Evolutionary conservation across 163 green algal genomes (phyloP).

Genomic region (Scenedesmus sp.): DNA sequence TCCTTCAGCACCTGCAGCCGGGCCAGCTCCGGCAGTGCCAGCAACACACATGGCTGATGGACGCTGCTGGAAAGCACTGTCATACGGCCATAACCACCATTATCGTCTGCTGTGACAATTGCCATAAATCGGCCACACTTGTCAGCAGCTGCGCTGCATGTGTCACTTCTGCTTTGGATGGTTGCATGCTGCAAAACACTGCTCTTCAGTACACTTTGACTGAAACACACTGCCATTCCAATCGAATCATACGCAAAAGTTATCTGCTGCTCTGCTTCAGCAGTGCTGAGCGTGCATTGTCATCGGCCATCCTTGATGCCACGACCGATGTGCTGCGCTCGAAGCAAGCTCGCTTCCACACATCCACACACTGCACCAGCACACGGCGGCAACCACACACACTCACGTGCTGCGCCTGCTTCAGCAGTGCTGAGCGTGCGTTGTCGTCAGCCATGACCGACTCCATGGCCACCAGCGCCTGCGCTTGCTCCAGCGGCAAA

Average conservation of each 20-base stretch:
- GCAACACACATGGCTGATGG: too few relatives aligned
- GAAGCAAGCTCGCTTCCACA: not conserved
- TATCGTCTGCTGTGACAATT: too few relatives aligned
- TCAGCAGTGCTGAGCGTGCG: constrained; percentile 21
- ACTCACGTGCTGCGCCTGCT: constrained; percentile 53
- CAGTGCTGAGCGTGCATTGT: constrained; percentile 17
- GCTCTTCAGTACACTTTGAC: too few relatives aligned
- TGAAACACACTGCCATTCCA: too few relatives aligned
- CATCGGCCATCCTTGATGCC: constrained; percentile 26
- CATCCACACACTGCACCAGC: too few relatives aligned
- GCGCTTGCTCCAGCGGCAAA: not conserved
- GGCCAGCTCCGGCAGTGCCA: too few relatives aligned
- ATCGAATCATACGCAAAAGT: not conserved
- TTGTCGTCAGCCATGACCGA: constrained; percentile 38
- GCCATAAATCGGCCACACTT: too few relatives aligned
- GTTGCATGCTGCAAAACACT: too few relatives aligned
- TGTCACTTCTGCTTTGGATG: too few relatives aligned
- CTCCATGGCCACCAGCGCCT: constrained; percentile 7
- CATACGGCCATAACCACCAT: not conserved
- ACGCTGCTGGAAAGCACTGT: too few relatives aligned
- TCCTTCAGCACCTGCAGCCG: too few relatives aligned
- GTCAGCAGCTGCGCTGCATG: too few relatives aligned
- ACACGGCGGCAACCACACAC: not conserved
- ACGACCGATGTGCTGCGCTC: not conserved
- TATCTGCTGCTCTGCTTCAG: constrained; percentile 41